A percentile compares a stretch with the other conserved stretches of the same genome.
Conservation (phyloP, 2,329 filamentous ascomycete species). For the Moelleriella libera region DNA sequence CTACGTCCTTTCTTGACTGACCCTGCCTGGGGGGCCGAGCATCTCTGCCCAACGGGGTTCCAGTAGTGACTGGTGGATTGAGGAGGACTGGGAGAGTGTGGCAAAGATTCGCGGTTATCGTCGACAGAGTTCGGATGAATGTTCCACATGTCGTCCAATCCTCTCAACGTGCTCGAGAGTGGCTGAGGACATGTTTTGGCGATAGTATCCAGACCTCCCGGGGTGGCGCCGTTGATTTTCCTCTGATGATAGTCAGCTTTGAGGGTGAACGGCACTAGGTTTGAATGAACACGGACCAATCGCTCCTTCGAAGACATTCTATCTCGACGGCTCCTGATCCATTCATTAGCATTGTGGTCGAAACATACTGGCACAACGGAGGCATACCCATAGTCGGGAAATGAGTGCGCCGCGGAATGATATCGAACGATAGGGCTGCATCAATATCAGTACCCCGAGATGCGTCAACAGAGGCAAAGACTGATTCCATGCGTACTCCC, state of each 20-base stretch:
- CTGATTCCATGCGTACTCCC: constrained; percentile 14
- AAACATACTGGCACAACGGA: background rate
- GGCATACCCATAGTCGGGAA: constrained; percentile 27
- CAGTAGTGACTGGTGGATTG: background rate
- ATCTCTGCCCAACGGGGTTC: background rate
- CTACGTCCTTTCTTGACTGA: background rate
- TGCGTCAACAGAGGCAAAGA: background rate
- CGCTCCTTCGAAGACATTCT: constrained; percentile 7
- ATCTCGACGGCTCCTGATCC: constrained; percentile 9
- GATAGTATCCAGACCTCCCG: constrained; percentile 5
- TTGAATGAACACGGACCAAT: too few species aligned
- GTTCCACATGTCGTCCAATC: background rate
- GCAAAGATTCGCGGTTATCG: background rate
- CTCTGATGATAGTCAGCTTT: constrained; percentile 2
- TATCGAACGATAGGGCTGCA: constrained; percentile 19
- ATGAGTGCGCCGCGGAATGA: constrained; percentile 20
- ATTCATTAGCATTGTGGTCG: constrained; percentile 7
- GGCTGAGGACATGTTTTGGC: background rate
- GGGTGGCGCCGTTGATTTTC: constrained; percentile 1
- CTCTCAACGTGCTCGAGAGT: background rate
- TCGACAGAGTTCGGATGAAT: background rate
- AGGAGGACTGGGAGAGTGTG: background rate
- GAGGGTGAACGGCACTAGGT: background rate
- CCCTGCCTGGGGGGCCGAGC: too few species aligned
- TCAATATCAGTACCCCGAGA: background rate